These are phyloP conservation scores for Penicillium pulvis DNA, from an alignment of 495 filamentous ascomycete genomes.

Conservation along the genomic window DNA sequence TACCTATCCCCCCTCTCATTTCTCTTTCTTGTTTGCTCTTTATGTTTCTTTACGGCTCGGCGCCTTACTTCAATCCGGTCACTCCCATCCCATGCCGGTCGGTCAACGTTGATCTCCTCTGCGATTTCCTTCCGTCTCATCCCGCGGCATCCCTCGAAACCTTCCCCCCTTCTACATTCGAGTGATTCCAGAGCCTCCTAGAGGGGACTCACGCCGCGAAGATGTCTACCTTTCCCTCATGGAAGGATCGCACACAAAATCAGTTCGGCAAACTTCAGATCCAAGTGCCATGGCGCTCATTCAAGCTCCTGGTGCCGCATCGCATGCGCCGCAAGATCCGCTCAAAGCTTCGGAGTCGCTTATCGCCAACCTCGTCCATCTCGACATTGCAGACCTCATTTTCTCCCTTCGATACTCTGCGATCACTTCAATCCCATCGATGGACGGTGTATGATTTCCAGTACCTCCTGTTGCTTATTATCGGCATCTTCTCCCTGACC, in stretches of 20 bases:
- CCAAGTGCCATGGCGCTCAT: conserved; percentile 53
- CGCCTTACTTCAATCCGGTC: conserved; percentile 29
- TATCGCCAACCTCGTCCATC: conserved; percentile 72
- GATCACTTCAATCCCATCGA: conserved; percentile 67
- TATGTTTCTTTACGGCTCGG: conserved; percentile 24
- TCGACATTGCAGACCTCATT: conserved; percentile 80
- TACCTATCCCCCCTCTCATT: conserved; percentile 4
- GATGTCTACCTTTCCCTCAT: conserved; percentile 49
- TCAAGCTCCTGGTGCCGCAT: conserved; percentile 62
- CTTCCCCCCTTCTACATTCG: conserved; percentile 16
- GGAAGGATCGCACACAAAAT: conserved; percentile 53
- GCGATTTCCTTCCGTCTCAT: conserved; percentile 27
- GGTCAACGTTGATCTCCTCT: conserved; percentile 32
- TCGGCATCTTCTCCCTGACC: conserved; percentile 78
- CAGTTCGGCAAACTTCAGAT: conserved; percentile 53
- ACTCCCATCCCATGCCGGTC: conserved; percentile 31
- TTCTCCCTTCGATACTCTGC: conserved; percentile 71
- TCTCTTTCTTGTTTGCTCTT: conserved; percentile 11
- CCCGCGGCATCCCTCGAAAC: conserved; percentile 29
- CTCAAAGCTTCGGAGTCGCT: conserved; percentile 70
- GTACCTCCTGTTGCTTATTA: conserved; percentile 70
- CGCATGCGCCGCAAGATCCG: conserved; percentile 72
- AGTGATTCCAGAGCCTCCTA: conserved; percentile 30
- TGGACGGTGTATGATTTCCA: conserved; percentile 90
- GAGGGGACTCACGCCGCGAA: conserved; percentile 31